Percentiles rank a stretch among this genome's conserved stretches.
Evolutionary conservation across 495 filamentous ascomycete species (phyloP).

Genomic region (Penicillium dipodomyicola): DNA sequence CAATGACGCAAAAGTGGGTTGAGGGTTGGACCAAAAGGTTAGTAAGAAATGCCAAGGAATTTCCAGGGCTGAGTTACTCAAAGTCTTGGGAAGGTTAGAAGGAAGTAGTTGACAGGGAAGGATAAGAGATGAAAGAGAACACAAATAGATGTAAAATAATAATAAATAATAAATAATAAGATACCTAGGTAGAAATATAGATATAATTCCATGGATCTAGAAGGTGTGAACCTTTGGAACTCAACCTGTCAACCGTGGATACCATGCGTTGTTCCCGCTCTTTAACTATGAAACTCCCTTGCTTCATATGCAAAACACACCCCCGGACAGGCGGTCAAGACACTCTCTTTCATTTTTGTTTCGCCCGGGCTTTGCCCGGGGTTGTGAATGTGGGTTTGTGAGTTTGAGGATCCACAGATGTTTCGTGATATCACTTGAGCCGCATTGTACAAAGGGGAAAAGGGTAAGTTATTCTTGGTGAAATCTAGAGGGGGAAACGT

Average conservation of each 20-base stretch:
- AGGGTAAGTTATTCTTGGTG: neutral
- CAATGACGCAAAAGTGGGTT: slow-evolving; percentile 27
- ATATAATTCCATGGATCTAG: slow-evolving; percentile 10
- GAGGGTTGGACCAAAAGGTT: slow-evolving; percentile 5
- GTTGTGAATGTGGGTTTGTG: neutral
- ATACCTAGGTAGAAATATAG: too few relatives aligned
- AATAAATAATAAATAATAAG: too few relatives aligned
- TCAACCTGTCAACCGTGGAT: slow-evolving; percentile 15
- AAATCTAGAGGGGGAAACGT: neutral
- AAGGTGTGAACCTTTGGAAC: slow-evolving; percentile 13
- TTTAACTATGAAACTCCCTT: slow-evolving; percentile 8
- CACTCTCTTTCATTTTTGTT: neutral
- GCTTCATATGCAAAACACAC: slow-evolving; percentile 5
- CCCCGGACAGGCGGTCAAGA: slow-evolving; percentile 2
- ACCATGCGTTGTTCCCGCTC: neutral
- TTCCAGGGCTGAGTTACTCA: neutral
- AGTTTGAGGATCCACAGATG: too few relatives aligned
- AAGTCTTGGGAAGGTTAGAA: too few relatives aligned
- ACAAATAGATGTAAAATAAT: neutral
- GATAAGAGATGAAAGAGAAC: neutral
- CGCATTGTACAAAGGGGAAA: neutral
- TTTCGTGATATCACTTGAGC: slow-evolving; percentile 1
- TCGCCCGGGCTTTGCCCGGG: neutral
- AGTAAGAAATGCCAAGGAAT: slow-evolving; percentile 3
- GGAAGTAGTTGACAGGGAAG: too few relatives aligned